These are phyloP conservation scores for Sphaerulina musiva DNA, from an alignment of 2,329 filamentous ascomycete genomes.

Conservation along the genomic window DNA sequence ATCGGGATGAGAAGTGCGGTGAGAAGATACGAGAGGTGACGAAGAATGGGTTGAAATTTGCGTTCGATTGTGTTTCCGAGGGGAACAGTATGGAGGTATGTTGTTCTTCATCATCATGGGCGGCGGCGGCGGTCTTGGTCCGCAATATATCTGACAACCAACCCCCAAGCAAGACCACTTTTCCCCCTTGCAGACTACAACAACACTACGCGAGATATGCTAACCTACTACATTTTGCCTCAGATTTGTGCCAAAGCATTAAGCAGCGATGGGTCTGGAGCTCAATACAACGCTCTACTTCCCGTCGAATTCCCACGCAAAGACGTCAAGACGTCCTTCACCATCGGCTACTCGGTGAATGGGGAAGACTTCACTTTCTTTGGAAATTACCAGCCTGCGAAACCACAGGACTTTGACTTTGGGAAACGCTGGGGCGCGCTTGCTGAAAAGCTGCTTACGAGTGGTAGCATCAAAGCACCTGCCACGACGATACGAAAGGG, in stretches of 20 bases:
- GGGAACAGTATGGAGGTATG: conserved; percentile 13
- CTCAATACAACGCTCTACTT: conserved; percentile 17
- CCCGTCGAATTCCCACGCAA: conserved; percentile 17
- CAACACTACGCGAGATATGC: not conserved
- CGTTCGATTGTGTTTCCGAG: conserved; percentile 15
- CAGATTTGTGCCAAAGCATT: conserved; percentile 22
- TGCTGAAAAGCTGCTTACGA: conserved; percentile 36
- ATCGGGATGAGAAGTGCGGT: conserved; percentile 38
- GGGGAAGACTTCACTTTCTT: conserved; percentile 18
- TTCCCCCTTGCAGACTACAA: no score
- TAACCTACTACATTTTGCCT: not conserved
- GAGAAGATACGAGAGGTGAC: conserved; percentile 36
- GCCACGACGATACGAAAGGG: conserved; percentile 35
- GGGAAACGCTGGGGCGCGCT: conserved; percentile 37
- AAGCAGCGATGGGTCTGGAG: conserved; percentile 8
- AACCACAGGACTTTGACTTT: conserved; percentile 28
- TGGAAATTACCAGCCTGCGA: conserved; percentile 13
- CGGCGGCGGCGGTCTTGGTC: not conserved
- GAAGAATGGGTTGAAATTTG: conserved; percentile 11
- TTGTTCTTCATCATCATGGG: not conserved
- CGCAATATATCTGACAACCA: no score
- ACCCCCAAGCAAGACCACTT: no score
- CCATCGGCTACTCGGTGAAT: conserved; percentile 22
- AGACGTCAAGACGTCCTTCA: conserved; percentile 18
- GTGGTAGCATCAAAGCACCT: conserved; percentile 41